Conservation (phyloP, 371 early-diverging fungal species). For the Dinochytrium kinnereticum region DNA sequence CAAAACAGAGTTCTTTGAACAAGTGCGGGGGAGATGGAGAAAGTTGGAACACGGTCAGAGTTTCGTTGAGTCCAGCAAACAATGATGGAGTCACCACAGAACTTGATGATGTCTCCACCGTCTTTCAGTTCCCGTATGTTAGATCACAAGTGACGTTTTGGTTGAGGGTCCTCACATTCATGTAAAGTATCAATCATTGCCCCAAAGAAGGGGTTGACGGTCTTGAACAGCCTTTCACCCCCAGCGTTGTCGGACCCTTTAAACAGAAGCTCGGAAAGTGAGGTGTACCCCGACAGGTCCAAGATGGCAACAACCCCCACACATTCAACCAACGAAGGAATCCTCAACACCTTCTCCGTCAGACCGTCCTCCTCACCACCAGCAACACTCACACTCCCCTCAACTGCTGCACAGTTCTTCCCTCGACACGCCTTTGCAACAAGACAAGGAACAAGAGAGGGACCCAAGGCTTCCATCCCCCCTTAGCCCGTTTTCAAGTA, state of each 20-base stretch:
- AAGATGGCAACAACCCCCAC: background rate
- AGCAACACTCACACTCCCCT: too few species aligned
- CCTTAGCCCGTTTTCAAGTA: too few species aligned
- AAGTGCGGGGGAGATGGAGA: background rate
- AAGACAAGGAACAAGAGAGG: background rate
- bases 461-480: background rate
- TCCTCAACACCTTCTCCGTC: background rate
- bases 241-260: background rate
- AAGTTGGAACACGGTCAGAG: too few species aligned
- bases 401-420: too few species aligned
- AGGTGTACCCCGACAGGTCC: constrained; percentile 15
- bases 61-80: constrained; percentile 1
- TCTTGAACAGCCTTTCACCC: constrained; percentile 2
- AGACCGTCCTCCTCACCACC: background rate
- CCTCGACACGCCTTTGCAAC: background rate
- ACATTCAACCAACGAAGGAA: background rate
- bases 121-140: background rate
- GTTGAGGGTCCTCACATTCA: background rate
- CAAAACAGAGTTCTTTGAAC: background rate
- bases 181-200: constrained; percentile 6
- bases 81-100: constrained; percentile 17
- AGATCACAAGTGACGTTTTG: background rate
- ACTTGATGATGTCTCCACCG: constrained; percentile 14
- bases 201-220: constrained; percentile 13
- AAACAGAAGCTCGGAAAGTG: constrained; percentile 13